phyloP scores from a whole-genome alignment of 2,329 filamentous ascomycete genomes.

The Coniochaeta hoffmannii region DNA sequence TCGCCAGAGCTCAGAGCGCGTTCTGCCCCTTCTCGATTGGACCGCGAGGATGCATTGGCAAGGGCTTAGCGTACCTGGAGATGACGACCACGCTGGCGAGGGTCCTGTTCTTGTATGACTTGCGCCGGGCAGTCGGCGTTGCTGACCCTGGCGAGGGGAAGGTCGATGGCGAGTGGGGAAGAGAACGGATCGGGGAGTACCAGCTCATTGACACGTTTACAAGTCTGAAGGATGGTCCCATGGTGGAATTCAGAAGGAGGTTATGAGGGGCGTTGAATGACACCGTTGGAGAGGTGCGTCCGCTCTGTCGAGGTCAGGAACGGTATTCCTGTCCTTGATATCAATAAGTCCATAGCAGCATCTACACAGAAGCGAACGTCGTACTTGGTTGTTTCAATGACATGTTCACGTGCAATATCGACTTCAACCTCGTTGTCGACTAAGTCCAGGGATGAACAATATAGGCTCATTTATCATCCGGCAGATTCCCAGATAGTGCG shows the following conservation, averaged over 20 bases:
- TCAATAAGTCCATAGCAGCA: too few species aligned
- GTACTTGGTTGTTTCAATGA: background rate
- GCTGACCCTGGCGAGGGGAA: slow-evolving; percentile 46
- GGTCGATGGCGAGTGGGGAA: slow-evolving; percentile 41
- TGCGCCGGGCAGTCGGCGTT: slow-evolving; percentile 42
- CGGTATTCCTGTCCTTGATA: too few species aligned
- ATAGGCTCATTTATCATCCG: background rate
- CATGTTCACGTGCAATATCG: background rate
- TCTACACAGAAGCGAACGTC: too few species aligned
- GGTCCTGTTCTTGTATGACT: slow-evolving; percentile 53
- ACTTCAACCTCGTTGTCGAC: background rate
- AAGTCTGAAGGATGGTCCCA: slow-evolving; percentile 62
- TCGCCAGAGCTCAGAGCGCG: slow-evolving; percentile 52
- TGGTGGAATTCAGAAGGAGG: slow-evolving; percentile 52
- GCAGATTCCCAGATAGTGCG: background rate
- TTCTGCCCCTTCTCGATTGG: slow-evolving; percentile 71
- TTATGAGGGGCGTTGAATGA: slow-evolving; percentile 7
- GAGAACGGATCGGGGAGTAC: slow-evolving; percentile 52
- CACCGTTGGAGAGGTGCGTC: too few species aligned
- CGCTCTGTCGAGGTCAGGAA: too few species aligned
- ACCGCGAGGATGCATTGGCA: slow-evolving; percentile 64
- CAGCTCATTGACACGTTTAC: slow-evolving; percentile 69
- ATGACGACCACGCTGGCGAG: slow-evolving; percentile 56
- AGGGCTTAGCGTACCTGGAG: slow-evolving; percentile 61
- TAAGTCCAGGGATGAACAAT: background rate